A percentile compares a stretch with the other conserved stretches of the same genome.
These are phyloP conservation scores for Fragilaria radians DNA, from an alignment of 108 stramenopile species.

Conservation along the genomic window DNA sequence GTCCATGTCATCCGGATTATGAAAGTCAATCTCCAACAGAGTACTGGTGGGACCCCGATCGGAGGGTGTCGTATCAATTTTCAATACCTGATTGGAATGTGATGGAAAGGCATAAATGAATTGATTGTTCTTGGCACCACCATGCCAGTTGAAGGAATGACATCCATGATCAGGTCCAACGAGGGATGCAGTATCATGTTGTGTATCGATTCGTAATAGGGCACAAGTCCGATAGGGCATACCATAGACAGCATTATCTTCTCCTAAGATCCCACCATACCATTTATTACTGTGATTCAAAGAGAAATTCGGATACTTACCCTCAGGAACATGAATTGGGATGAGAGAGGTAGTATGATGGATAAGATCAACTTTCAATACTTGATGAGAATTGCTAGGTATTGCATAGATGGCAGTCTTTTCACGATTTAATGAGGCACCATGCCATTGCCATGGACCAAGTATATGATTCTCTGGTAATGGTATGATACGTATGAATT, in stretches of 20 bases:
- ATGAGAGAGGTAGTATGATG: conserved; percentile 57
- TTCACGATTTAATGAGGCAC: conserved; percentile 65
- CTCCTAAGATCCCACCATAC: conserved; percentile 75
- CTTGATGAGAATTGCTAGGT: conserved; percentile 67
- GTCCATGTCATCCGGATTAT: conserved; percentile 38
- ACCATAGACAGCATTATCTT: conserved; percentile 74
- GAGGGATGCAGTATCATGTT: conserved; percentile 41
- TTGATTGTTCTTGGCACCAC: conserved; percentile 57
- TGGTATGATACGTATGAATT: conserved; percentile 31
- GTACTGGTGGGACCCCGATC: conserved; percentile 19
- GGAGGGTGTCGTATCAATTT: conserved; percentile 46
- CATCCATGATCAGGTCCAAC: conserved; percentile 63
- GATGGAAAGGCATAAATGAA: conserved; percentile 71
- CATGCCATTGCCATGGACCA: conserved; percentile 80
- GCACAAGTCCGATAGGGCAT: conserved; percentile 58
- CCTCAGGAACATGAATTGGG: conserved; percentile 31
- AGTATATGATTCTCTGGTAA: conserved; percentile 41
- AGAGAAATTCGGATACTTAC: conserved; percentile 34
- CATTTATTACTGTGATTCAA: conserved; percentile 63
- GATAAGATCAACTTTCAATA: conserved; percentile 64
- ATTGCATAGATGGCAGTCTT: conserved; percentile 78
- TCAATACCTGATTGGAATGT: conserved; percentile 54
- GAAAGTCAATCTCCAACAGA: conserved; percentile 49
- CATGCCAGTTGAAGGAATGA: conserved; percentile 77
- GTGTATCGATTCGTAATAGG: conserved; percentile 61